Evolutionary conservation across 2,329 filamentous ascomycete species (phyloP).

Genomic region (Diplodia intermedia): DNA sequence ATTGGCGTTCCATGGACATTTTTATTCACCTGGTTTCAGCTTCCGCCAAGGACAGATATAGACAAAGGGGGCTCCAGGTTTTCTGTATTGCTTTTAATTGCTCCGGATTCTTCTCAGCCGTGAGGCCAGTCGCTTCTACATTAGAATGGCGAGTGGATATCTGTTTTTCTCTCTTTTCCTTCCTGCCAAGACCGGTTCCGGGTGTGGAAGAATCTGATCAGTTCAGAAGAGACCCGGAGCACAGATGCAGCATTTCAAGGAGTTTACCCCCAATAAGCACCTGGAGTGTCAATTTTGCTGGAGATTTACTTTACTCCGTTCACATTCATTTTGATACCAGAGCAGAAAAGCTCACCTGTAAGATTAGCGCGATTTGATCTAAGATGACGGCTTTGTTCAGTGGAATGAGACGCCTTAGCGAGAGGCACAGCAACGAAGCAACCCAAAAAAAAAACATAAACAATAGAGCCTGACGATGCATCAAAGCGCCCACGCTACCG

Average conservation of each 20-base stretch:
- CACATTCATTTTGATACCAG: conserved; percentile 30
- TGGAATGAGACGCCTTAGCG: conserved; percentile 17
- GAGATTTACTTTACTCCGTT: conserved; percentile 26
- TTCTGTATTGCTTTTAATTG: conserved; percentile 26
- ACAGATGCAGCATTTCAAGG: conserved; percentile 30
- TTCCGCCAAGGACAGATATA: conserved; percentile 26
- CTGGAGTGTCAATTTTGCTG: conserved; percentile 23
- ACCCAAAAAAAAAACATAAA: conserved; percentile 23
- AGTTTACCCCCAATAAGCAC: conserved; percentile 22
- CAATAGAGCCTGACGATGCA: conserved; percentile 20
- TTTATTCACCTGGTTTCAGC: background rate
- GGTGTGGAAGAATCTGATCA: conserved; percentile 20
- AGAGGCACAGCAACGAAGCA: conserved; percentile 20
- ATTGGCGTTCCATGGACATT: conserved; percentile 21
- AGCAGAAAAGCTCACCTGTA: conserved; percentile 28
- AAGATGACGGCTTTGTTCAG: conserved; percentile 5
- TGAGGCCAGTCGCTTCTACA: conserved; percentile 17
- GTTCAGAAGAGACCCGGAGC: conserved; percentile 16
- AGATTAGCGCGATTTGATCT: conserved; percentile 21
- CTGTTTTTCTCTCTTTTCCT: conserved; percentile 16
- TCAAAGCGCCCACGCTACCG: background rate
- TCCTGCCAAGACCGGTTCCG: conserved; percentile 7
- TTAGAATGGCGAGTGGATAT: conserved; percentile 29
- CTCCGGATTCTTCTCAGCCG: conserved; percentile 6
- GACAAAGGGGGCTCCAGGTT: conserved; percentile 12